These are phyloP conservation scores for Monilinia fructicola DNA, from an alignment of 2,329 filamentous ascomycete genomes.

Conservation along the genomic window DNA sequence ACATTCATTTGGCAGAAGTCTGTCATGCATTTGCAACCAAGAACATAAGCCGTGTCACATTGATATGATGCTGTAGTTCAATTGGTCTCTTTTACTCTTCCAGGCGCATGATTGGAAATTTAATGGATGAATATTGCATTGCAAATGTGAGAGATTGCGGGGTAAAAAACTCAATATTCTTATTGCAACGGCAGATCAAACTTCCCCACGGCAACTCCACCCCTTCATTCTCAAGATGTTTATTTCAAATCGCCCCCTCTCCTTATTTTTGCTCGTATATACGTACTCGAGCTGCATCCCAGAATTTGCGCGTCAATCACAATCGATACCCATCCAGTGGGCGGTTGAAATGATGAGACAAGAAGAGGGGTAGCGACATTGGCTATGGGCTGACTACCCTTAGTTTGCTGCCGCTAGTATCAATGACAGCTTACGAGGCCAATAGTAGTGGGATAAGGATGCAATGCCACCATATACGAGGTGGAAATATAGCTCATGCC, in stretches of 20 bases:
- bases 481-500: conserved; percentile 3
- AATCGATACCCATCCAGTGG: not conserved
- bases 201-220: not conserved
- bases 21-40: not conserved
- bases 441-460: not conserved
- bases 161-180: conserved; percentile 7
- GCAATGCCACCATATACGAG: not conserved
- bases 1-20: conserved; percentile 5
- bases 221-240: too few species aligned
- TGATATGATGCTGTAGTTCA: not conserved
- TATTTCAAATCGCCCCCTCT: not conserved
- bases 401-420: not conserved
- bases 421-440: not conserved
- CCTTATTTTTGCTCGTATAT: not conserved
- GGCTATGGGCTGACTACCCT: not conserved
- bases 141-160: conserved; percentile 8
- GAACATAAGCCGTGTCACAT: conserved; percentile 1
- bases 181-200: not conserved
- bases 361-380: conserved; percentile 20
- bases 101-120: conserved; percentile 3
- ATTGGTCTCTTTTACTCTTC: not conserved
- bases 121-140: not conserved
- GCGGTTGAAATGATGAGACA: not conserved
- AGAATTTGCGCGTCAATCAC: conserved; percentile 15
- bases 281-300: not conserved